A percentile compares a stretch with the other conserved stretches of the same genome.
Evolutionary conservation across 106 monocot species (phyloP).

Genomic region (Acorus gramineus): DNA sequence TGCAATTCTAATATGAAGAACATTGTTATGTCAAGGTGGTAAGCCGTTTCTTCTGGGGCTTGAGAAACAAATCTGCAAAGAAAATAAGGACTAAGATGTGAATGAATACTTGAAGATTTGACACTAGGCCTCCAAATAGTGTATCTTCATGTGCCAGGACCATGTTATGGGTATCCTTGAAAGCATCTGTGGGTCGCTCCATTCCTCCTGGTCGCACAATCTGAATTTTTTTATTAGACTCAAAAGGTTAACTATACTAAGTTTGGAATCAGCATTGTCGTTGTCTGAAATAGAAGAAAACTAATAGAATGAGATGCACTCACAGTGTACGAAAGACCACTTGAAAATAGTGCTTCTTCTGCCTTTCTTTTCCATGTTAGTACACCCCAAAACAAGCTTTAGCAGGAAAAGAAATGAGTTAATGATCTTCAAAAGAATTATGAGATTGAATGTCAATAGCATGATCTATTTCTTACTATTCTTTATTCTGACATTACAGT

Average conservation of each 20-base stretch:
- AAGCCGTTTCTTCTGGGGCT: too few species aligned
- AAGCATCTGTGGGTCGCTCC: conserved; percentile 95
- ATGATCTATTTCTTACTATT: too few species aligned
- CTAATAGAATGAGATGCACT: conserved; percentile 1
- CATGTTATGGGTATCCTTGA: conserved; percentile 92
- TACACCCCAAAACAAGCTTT: conserved; percentile 96
- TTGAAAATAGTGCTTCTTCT: conserved; percentile 78
- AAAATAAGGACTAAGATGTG: background rate
- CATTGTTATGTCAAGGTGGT: background rate
- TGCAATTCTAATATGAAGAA: too few species aligned
- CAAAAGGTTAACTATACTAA: background rate
- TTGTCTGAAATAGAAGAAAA: too few species aligned
- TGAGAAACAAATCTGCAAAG: too few species aligned
- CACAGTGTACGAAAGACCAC: conserved; percentile 91
- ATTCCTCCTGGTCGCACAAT: conserved; percentile 96
- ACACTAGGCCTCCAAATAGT: conserved; percentile 82
- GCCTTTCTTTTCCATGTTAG: conserved; percentile 86
- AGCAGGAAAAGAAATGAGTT: conserved; percentile 7
- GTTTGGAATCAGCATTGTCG: too few species aligned
- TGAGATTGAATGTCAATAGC: too few species aligned
- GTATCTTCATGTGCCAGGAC: conserved; percentile 82
- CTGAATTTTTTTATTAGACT: conserved; percentile 20
- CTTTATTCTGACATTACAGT: too few species aligned
- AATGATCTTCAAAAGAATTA: background rate
- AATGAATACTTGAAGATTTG: conserved; percentile 75